phyloP scores from a whole-genome alignment of 2,329 filamentous ascomycete species.

The Rutstroemia sp. region DNA sequence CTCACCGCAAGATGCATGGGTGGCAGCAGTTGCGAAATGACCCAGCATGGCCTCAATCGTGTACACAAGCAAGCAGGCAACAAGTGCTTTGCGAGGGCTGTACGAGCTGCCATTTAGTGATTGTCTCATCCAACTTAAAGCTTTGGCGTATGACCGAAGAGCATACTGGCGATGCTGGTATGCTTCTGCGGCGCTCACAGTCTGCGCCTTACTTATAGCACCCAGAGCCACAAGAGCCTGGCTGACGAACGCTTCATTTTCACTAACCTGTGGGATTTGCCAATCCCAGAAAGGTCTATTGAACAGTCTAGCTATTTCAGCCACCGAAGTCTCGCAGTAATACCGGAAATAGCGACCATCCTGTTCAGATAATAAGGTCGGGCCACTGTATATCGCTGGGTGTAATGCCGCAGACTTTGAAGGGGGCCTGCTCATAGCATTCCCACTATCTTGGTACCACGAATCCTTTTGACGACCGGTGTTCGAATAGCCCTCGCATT shows the following conservation, averaged over 20 bases:
- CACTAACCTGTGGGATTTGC: conserved; percentile 15
- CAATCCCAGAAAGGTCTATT: conserved; percentile 13
- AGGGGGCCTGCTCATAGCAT: background rate
- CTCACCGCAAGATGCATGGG: conserved; percentile 5
- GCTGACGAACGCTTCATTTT: conserved; percentile 15
- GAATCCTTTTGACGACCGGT: background rate
- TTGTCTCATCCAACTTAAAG: conserved; percentile 7
- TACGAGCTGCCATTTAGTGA: background rate
- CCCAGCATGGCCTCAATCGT: conserved; percentile 12
- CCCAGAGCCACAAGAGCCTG: conserved; percentile 18
- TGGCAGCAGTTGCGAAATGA: conserved; percentile 2
- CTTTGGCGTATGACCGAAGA: conserved; percentile 4
- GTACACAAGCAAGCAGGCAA: conserved; percentile 10
- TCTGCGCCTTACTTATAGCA: conserved; percentile 11
- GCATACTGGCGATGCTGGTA: conserved; percentile 6
- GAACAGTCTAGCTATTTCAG: conserved; percentile 14
- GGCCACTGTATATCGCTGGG: background rate
- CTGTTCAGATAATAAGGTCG: conserved; percentile 7
- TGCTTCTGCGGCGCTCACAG: background rate
- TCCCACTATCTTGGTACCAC: background rate
- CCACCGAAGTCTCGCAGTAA: conserved; percentile 13
- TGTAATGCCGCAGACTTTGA: background rate
- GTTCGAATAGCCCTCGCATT: conserved; percentile 16
- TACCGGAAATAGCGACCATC: conserved; percentile 15
- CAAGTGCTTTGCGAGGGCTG: conserved; percentile 4